Evolutionary conservation across 1,284 basidiomycete species (phyloP), one percentile per base, ranked within the genome.

Genomic region (Trametes versicolor): DNA sequence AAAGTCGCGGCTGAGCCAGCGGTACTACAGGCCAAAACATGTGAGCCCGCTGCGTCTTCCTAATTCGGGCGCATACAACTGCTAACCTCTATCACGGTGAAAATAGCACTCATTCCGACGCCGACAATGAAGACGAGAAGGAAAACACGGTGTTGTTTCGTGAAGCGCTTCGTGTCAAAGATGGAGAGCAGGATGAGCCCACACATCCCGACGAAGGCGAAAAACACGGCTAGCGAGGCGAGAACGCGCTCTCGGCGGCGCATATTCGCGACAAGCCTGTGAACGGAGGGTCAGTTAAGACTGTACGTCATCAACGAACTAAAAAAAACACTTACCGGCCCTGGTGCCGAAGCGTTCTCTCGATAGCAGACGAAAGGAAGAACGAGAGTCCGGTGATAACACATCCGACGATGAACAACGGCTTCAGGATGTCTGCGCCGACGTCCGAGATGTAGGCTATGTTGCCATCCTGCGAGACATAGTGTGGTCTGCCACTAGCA

Each of bases 381-480:
- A 93, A 91, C 0, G 82, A 80, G 1, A 84, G 76, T 1, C 83
- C 87, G 2, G 90, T 91, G 62, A 91, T 82, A 41, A 80, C 78
- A 70, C 85, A 87, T 17, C 86, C 86, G 9, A 81, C 78, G 49
- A 93, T 79, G 72, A 93, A 93, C 34, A 93, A 80, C 7, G 91
- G 91, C 73, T 93, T 92, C 37, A 93, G 78, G 50, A 83, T 80
- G 69, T 83, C 83, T 25, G 91, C 91, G 23, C 88, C 91, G 37
- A 93, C 77, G 72, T 93, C 91, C 25, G 90, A 92, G 56, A 93
- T 92, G 75, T 90, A 92, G 13, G 87, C 87, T 58, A 93, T 86
- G 5, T 74, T 78, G 39, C 84, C 84, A 37, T 87, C 83, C 75
- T 79, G 75, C 23, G 82, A 78, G 5, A 80, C 77, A 67, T 87